These are phyloP conservation scores for Phytopythium oedochilum DNA, from an alignment of 352 stramenopile species.

Conservation along the genomic window DNA sequence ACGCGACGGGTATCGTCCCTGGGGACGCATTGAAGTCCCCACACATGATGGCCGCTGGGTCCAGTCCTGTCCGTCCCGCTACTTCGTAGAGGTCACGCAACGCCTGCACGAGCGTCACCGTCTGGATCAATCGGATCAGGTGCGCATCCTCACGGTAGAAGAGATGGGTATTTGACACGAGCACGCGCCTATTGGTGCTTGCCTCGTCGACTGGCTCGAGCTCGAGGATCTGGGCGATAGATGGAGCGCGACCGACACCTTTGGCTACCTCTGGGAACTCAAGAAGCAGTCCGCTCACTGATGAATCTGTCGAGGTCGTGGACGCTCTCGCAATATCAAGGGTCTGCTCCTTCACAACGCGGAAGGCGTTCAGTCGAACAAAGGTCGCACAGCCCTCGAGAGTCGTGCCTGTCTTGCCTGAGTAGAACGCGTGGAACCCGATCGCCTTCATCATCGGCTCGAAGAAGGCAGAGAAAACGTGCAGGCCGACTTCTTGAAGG, in stretches of 20 bases:
- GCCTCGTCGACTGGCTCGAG: conserved; percentile 27
- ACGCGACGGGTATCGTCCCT: conserved; percentile 33
- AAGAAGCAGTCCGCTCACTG: conserved; percentile 26
- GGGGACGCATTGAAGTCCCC: conserved; percentile 70
- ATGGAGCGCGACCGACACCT: conserved; percentile 47
- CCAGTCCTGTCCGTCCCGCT: conserved; percentile 6
- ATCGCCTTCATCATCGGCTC: conserved; percentile 42
- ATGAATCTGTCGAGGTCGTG: conserved; percentile 25
- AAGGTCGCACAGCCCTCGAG: conserved; percentile 70
- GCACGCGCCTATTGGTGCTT: conserved; percentile 9
- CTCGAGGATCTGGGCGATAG: conserved; percentile 53
- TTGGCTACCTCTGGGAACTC: conserved; percentile 56
- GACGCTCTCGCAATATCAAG: conserved; percentile 37
- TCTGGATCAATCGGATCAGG: conserved; percentile 62
- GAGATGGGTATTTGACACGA: conserved; percentile 72
- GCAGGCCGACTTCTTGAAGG: conserved; percentile 69
- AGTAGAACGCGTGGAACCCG: conserved; percentile 52
- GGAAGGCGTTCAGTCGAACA: conserved; percentile 29
- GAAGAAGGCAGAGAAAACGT: conserved; percentile 52
- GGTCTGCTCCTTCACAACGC: conserved; percentile 38
- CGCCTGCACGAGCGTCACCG: conserved; percentile 30
- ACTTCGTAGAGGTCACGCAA: conserved; percentile 23
- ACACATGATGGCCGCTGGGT: conserved; percentile 47
- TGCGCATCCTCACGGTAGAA: conserved; percentile 73
- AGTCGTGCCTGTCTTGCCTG: conserved; percentile 59